phyloP scores from a whole-genome alignment of 495 filamentous ascomycete genomes.

The Neurospora africana region DNA sequence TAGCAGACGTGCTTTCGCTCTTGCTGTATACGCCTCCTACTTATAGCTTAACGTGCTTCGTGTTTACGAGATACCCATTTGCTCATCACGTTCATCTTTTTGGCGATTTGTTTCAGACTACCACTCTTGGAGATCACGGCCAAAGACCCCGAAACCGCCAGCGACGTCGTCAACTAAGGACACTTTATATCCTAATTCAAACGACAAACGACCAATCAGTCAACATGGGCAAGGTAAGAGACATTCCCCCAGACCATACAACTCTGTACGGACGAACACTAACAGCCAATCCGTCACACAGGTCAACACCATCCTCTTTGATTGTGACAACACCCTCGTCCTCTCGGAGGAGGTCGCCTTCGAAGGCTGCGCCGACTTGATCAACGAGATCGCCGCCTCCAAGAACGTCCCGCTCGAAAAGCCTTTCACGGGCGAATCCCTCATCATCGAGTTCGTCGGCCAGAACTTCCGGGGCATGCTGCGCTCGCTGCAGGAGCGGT shows the following conservation, averaged over 20 bases:
- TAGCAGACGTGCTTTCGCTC: background rate
- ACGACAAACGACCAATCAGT: background rate
- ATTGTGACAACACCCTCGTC: constrained; percentile 97
- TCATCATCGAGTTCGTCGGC: constrained; percentile 85
- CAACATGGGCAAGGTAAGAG: constrained; percentile 11
- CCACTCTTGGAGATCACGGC: background rate
- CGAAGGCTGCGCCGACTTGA: constrained; percentile 84
- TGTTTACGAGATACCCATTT: background rate
- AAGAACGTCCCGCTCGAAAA: constrained; percentile 44
- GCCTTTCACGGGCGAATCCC: constrained; percentile 68
- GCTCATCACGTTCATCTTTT: background rate
- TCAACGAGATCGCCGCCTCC: constrained; percentile 76
- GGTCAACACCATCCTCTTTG: constrained; percentile 60
- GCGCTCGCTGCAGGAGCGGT: constrained; percentile 60
- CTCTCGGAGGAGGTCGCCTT: constrained; percentile 88
- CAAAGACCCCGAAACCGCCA: background rate
- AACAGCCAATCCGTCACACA: background rate
- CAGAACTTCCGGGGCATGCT: constrained; percentile 94
- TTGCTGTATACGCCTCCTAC: background rate
- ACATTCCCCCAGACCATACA: background rate
- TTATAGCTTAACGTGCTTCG: background rate
- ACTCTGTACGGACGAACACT: background rate
- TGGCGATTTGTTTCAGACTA: background rate
- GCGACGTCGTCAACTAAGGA: background rate
- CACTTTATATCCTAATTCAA: background rate